Conservation (phyloP, 129 eudicot genomes). For the Escallonia herrerae region DNA sequence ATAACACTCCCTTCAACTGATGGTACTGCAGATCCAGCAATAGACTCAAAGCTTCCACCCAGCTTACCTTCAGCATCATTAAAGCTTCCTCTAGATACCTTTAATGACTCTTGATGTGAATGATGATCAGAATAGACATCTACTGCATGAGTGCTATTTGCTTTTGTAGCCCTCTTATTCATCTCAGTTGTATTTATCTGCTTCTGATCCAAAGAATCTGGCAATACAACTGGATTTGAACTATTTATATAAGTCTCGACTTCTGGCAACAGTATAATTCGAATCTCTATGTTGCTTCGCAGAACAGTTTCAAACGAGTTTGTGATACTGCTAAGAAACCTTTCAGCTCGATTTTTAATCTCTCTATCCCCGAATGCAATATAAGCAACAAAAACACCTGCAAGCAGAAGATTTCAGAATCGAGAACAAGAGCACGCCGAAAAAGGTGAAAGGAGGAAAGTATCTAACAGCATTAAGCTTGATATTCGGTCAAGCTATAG, state of each 20-base stretch:
- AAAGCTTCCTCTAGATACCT: conserved; percentile 36
- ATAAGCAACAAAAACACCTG: conserved; percentile 76
- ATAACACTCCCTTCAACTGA: conserved; percentile 19
- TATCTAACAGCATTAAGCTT: too few relatives aligned
- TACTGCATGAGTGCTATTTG: background rate
- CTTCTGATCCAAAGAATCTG: conserved; percentile 24
- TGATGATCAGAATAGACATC: conserved; percentile 10
- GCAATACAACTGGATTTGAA: conserved; percentile 11
- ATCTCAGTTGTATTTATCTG: conserved; percentile 14
- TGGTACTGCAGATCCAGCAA: conserved; percentile 11
- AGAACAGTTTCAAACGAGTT: conserved; percentile 78
- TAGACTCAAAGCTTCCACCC: conserved; percentile 8
- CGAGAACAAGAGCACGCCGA: background rate
- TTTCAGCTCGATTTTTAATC: conserved; percentile 74
- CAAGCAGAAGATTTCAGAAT: conserved; percentile 11
- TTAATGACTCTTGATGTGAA: conserved; percentile 22
- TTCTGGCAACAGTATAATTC: conserved; percentile 48
- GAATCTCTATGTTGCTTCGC: conserved; percentile 64
- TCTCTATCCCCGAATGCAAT: conserved; percentile 62
- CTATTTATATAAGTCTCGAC: conserved; percentile 19
- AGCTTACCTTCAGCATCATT: conserved; percentile 20
- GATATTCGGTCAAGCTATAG: too few relatives aligned
- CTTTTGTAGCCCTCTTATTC: too few relatives aligned
- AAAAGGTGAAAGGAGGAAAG: background rate
- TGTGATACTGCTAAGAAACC: conserved; percentile 87